Conservation (phyloP, 2,329 filamentous ascomycete species). For the Aspergillus terreus region DNA sequence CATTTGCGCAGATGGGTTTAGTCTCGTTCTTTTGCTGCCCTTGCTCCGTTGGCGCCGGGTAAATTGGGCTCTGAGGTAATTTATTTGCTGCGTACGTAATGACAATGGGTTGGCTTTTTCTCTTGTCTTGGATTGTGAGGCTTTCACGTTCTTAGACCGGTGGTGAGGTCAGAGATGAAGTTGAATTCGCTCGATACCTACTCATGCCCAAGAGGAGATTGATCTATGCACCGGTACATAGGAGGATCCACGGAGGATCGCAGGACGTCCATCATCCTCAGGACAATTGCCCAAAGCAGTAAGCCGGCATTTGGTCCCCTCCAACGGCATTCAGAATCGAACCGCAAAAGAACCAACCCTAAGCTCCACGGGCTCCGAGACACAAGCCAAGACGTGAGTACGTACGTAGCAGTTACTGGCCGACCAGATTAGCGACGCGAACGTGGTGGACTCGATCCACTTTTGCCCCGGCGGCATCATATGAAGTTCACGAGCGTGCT, state of each 20-base stretch:
- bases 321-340: not conserved
- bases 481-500: not conserved
- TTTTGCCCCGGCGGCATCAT: conserved; percentile 2
- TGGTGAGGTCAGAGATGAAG: not conserved
- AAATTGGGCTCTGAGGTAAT: conserved; percentile 7
- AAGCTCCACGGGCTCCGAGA: conserved; percentile 1
- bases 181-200: no score
- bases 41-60: conserved; percentile 4
- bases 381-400: conserved; percentile 1
- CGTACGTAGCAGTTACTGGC: not conserved
- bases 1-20: conserved; percentile 4
- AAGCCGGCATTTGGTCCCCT: conserved; percentile 1
- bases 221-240: no score
- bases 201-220: no score
- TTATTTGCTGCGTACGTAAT: conserved; percentile 7
- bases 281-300: not conserved
- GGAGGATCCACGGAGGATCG: no score
- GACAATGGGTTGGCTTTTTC: not conserved
- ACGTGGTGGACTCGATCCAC: conserved; percentile 7
- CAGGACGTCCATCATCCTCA: not conserved
- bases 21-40: conserved; percentile 3
- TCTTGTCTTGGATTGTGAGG: not conserved
- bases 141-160: not conserved
- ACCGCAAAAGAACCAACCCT: not conserved
- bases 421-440: conserved; percentile 5